A percentile compares a stretch with the other conserved stretches of the same genome.
Conservation (phyloP, 352 stramenopile species). For the Phytophthora crassamura region DNA sequence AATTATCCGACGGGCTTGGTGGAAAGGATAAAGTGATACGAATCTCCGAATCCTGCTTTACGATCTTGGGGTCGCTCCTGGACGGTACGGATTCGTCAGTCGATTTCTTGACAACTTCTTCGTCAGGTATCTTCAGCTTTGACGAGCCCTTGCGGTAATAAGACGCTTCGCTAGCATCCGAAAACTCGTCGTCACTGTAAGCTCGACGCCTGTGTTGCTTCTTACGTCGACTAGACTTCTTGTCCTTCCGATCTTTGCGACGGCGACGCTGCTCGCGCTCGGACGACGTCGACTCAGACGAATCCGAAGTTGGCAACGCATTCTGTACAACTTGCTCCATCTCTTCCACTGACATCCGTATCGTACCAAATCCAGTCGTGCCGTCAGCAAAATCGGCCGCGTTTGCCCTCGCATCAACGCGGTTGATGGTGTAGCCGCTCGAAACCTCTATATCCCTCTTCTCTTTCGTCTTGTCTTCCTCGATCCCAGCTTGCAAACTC, state of each 20-base stretch:
- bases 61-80: slow-evolving; percentile 14
- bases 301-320: slow-evolving; percentile 42
- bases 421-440: slow-evolving; percentile 14
- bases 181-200: slow-evolving; percentile 18
- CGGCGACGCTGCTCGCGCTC: slow-evolving; percentile 24
- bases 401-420: not conserved
- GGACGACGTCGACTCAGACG: slow-evolving; percentile 42
- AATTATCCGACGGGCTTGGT: slow-evolving; percentile 10
- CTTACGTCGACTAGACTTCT: slow-evolving; percentile 10
- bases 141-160: slow-evolving; percentile 12
- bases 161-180: slow-evolving; percentile 9
- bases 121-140: not conserved
- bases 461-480: slow-evolving; percentile 7
- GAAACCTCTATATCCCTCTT: not conserved
- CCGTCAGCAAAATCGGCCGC: not conserved
- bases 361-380: slow-evolving; percentile 24
- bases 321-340: slow-evolving; percentile 42
- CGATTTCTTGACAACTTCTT: not conserved
- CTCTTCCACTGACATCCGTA: slow-evolving; percentile 27
- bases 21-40: slow-evolving; percentile 20
- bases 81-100: slow-evolving; percentile 12
- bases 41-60: slow-evolving; percentile 6
- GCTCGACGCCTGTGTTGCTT: slow-evolving; percentile 12
- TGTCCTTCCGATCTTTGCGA: slow-evolving; percentile 15
- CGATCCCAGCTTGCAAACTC: slow-evolving; percentile 2